phyloP scores from a whole-genome alignment of 1,284 basidiomycete genomes.

The Ceratobasidium sp. region DNA sequence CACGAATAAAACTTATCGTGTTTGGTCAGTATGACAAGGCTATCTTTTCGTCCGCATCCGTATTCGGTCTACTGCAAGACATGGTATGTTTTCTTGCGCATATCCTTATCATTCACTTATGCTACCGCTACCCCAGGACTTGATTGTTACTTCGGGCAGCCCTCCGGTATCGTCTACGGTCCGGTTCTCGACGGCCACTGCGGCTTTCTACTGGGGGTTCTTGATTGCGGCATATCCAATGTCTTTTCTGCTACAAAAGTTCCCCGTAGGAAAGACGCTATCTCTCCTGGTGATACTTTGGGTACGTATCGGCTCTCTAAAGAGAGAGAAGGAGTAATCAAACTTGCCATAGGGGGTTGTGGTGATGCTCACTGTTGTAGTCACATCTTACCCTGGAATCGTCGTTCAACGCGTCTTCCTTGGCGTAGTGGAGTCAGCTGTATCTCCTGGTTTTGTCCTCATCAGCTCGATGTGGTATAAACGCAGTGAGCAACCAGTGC shows the following conservation, averaged over 20 bases:
- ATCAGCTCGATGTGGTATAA: constrained; percentile 65
- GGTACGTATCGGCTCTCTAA: constrained; percentile 19
- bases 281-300: constrained; percentile 52
- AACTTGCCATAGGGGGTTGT: constrained; percentile 59
- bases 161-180: constrained; percentile 45
- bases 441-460: constrained; percentile 64
- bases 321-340: constrained; percentile 52
- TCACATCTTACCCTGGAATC: constrained; percentile 59
- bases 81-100: constrained; percentile 30
- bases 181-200: constrained; percentile 49
- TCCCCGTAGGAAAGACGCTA: constrained; percentile 58
- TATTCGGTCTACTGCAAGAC: constrained; percentile 60
- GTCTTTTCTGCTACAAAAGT: constrained; percentile 60
- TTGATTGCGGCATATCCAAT: constrained; percentile 60
- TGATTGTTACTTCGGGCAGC: constrained; percentile 40
- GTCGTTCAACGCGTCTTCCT: constrained; percentile 63
- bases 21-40: constrained; percentile 61
- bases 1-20: not conserved
- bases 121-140: constrained; percentile 23
- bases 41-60: constrained; percentile 62
- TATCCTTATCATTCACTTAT: not conserved
- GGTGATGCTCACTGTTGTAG: constrained; percentile 62
- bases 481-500: constrained; percentile 55
- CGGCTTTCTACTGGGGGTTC: constrained; percentile 64
- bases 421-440: constrained; percentile 61